A percentile compares a stretch with the other conserved stretches of the same genome.
Conservation (phyloP, 2,329 filamentous ascomycete species). For the Ascosphaera apis region DNA sequence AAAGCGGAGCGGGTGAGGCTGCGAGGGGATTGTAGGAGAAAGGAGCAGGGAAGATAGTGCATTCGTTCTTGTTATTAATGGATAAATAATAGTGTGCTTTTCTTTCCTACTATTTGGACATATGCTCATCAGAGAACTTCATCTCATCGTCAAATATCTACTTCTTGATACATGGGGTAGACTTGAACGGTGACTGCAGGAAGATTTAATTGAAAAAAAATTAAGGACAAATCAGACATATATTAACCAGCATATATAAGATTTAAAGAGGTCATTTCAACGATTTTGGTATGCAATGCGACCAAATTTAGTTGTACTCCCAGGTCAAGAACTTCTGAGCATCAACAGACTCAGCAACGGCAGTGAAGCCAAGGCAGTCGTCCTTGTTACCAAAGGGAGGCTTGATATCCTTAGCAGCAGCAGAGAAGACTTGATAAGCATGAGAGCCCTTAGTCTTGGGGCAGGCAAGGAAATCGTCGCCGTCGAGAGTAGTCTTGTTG, state of each 20-base stretch:
- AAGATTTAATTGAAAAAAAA: too few species aligned
- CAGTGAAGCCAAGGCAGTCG: constrained; percentile 19
- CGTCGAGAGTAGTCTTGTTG: constrained; percentile 14
- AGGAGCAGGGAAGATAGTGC: background rate
- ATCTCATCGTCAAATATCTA: too few species aligned
- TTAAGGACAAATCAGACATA: too few species aligned
- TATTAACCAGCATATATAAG: too few species aligned
- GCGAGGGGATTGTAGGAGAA: constrained; percentile 27
- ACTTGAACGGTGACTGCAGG: too few species aligned
- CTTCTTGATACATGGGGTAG: too few species aligned
- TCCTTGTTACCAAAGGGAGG: constrained; percentile 16
- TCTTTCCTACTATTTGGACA: too few species aligned
- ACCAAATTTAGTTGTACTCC: background rate
- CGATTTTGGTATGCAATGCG: too few species aligned
- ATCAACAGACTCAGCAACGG: constrained; percentile 7
- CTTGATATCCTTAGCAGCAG: constrained; percentile 15
- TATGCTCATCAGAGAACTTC: too few species aligned
- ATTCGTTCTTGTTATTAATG: background rate
- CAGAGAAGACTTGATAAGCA: constrained; percentile 20
- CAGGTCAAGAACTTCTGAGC: background rate
- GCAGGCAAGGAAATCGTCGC: constrained; percentile 22
- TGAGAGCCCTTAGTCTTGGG: constrained; percentile 10
- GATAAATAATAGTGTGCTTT: too few species aligned
- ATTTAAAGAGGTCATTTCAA: too few species aligned
- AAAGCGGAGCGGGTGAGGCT: constrained; percentile 36